Conservation (phyloP, 2,329 filamentous ascomycete species). For the Venturia effusa region DNA sequence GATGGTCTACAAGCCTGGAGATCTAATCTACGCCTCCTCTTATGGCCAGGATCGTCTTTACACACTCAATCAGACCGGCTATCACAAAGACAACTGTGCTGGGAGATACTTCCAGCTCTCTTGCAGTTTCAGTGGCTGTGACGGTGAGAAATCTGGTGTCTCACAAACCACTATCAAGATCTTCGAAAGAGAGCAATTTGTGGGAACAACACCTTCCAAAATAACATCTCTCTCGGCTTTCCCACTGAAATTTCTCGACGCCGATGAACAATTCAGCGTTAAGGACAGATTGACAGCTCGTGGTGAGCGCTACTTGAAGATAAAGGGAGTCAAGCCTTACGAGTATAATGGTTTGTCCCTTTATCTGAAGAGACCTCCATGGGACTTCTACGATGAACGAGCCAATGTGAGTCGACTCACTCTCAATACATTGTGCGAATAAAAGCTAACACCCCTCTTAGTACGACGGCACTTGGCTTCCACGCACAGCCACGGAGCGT, state of each 20-base stretch:
- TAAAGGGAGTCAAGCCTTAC: constrained; percentile 12
- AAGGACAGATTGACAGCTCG: constrained; percentile 13
- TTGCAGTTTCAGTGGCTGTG: constrained; percentile 23
- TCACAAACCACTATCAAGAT: constrained; percentile 11
- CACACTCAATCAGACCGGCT: constrained; percentile 20
- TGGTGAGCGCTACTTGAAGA: constrained; percentile 15
- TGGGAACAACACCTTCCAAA: constrained; percentile 10
- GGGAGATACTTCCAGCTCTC: constrained; percentile 20
- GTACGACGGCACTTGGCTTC: constrained; percentile 15
- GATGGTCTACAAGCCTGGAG: constrained; percentile 19
- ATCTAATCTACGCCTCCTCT: constrained; percentile 18
- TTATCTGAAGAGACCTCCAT: constrained; percentile 17
- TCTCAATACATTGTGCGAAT: neutral
- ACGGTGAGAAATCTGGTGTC: constrained; percentile 21
- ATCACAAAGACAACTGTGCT: constrained; percentile 16
- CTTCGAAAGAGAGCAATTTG: constrained; percentile 14
- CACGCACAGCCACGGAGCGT: constrained; percentile 14
- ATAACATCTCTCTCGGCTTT: constrained; percentile 12
- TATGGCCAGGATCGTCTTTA: constrained; percentile 22
- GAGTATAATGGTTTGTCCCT: constrained; percentile 17
- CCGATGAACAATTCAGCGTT: constrained; percentile 10
- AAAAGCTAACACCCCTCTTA: neutral
- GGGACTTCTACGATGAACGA: constrained; percentile 15
- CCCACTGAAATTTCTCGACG: constrained; percentile 9
- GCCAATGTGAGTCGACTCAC: neutral